phyloP scores from a whole-genome alignment of 768 basidiomycete species.

The Boletus reticuloceps region DNA sequence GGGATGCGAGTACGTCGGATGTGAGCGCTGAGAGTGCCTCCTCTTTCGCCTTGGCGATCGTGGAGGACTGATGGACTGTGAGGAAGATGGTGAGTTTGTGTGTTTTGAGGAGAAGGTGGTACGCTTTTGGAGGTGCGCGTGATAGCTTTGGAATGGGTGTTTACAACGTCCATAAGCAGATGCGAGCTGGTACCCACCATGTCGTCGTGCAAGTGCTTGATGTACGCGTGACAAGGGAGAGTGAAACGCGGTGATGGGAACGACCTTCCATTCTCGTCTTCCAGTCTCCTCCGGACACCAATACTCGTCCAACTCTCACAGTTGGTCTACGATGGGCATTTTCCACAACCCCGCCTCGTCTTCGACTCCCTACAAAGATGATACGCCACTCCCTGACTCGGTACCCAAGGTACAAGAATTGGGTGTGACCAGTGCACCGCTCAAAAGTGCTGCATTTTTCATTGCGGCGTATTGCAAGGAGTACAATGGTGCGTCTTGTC shows the following conservation, averaged over 20 bases:
- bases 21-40: constrained; percentile 62
- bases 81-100: constrained; percentile 68
- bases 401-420: constrained; percentile 84
- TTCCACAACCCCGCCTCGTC: constrained; percentile 49
- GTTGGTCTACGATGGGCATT: constrained; percentile 45
- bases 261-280: constrained; percentile 20
- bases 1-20: constrained; percentile 38
- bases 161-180: background rate
- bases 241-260: constrained; percentile 18
- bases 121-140: constrained; percentile 56
- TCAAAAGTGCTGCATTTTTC: constrained; percentile 97
- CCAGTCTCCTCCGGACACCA: constrained; percentile 19
- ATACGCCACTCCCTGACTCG: constrained; percentile 60
- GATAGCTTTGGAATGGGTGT: constrained; percentile 40
- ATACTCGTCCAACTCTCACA: constrained; percentile 5
- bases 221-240: background rate
- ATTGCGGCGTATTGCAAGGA: constrained; percentile 95
- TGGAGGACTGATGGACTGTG: constrained; percentile 51
- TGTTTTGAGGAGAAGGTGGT: constrained; percentile 69
- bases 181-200: constrained; percentile 18
- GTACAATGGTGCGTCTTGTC: constrained; percentile 77
- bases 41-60: constrained; percentile 57
- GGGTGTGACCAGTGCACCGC: constrained; percentile 85
- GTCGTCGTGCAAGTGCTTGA: background rate
- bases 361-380: constrained; percentile 55